Evolutionary conservation across 768 basidiomycete species (phyloP), one percentile per base, ranked within the genome.

Genomic region (Jaapia argillacea): DNA sequence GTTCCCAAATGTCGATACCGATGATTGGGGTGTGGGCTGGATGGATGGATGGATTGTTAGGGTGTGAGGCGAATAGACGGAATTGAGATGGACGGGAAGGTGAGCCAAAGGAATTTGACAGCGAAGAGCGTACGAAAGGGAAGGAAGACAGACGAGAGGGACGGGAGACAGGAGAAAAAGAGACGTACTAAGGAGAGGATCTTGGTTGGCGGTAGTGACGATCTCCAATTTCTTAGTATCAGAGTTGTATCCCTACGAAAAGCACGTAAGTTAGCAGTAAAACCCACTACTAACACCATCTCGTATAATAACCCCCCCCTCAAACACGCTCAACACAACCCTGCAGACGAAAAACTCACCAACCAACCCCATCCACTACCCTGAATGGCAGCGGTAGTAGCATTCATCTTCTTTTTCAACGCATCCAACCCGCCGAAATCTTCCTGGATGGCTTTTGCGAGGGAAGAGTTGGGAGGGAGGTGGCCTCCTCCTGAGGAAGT

Each of bases 351-450:
- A 27, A 22, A 28, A 67, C 72, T 48, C 52, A 82, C 90, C 46
- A 99, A 74, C 96, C 96, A 99, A 36, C 93, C 94, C 96, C 96
- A 99, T 2, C 96, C 96, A 52, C 86, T 90, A 22, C 96, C 96
- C 64, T 99, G 96, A 43, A 99, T 85, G 42, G 74, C 91, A 24
- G 85, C 90, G 20, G 94, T 94, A 49, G 74, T 74, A 21, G 91
- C 65, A 64, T 94, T 97, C 62, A 97, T 76, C 49, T 74, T 71
- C 53, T 79, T 82, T 71, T 94, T 92, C 60, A 98, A 80, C 20
- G 65, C 76, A 12, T 92, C 91, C 42, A 97, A 66, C 3, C 83
- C 83, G 10, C 93, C 92, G 57, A 97, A 99, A 53, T 86, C 7
- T 7, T 38, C 37, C 10, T 38, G 10, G 22, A 22, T 38, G 20